Conservation (phyloP, 192 early-diverging fungal genomes). For the Coemansia sp. region DNA sequence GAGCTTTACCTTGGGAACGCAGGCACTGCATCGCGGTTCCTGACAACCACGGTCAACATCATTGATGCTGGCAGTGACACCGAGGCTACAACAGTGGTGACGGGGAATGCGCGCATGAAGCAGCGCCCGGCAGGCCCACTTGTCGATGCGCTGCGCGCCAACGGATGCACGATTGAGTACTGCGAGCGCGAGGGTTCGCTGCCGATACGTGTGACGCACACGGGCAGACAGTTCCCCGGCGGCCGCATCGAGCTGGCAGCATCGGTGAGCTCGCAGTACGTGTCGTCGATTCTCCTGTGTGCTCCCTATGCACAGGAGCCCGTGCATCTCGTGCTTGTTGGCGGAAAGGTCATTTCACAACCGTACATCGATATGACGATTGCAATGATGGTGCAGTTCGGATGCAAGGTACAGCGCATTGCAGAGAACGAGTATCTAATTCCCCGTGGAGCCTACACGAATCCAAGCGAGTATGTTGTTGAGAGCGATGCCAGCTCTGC, state of each 20-base stretch:
- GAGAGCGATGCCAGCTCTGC: constrained; percentile 97
- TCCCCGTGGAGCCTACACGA: constrained; percentile 74
- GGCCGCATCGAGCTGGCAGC: constrained; percentile 89
- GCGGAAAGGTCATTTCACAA: constrained; percentile 94
- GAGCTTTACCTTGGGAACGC: constrained; percentile 97
- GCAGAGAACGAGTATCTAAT: constrained; percentile 83
- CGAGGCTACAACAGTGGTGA: constrained; percentile 62
- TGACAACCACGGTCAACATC: constrained; percentile 83
- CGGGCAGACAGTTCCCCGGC: constrained; percentile 71
- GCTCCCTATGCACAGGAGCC: constrained; percentile 86
- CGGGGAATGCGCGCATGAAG: constrained; percentile 98
- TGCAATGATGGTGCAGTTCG: constrained; percentile 97
- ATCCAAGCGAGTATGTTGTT: constrained; percentile 82
- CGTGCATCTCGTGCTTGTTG: constrained; percentile 80
- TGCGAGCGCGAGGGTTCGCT: constrained; percentile 79
- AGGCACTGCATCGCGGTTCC: constrained; percentile 94
- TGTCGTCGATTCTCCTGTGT: constrained; percentile 93
- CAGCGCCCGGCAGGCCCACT: constrained; percentile 91
- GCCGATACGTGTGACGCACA: constrained; percentile 81
- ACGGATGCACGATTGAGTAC: constrained; percentile 79
- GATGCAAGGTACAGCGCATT: constrained; percentile 72
- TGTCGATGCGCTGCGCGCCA: constrained; percentile 77
- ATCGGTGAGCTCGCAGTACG: constrained; percentile 95
- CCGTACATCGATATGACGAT: constrained; percentile 99
- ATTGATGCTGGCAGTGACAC: constrained; percentile 52